Base-by-base conservation (phyloP, 805 yeast genomes). In the Schwanniomyces polymorphus region DNA sequence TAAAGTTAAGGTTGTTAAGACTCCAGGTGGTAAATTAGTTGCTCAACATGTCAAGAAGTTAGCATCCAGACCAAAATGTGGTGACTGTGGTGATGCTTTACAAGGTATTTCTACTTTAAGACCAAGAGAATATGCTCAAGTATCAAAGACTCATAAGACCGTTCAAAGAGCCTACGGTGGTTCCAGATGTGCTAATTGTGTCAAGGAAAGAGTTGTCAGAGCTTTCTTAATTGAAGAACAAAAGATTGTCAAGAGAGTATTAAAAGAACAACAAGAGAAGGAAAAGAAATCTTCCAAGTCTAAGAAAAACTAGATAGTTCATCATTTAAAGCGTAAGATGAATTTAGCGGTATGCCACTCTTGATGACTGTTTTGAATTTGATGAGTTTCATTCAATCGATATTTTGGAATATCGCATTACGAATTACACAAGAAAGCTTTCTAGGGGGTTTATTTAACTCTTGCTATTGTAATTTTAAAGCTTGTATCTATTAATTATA, bases 161-260 rank as follows among this genome's bases (percentile, higher is more conserved):
- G 99, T 94, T 65, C 91, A 92, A 74, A 94, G 99, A 86, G 91
- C 97, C 68, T 94, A 94, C 92, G 99, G 99, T 84, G 99, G 99
- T 78, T 85, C 89, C 72, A 87, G 88, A 84, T 90, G 94, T 83
- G 97, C 92, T 77, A 90, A 83, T 89, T 90, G 97, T 83, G 98
- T 92, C 75, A 92, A 92, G 87, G 97, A 92, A 81, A 90, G 97
- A 86, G 86, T 94, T 68, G 92, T 92, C 76, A 92, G 99, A 83
- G 97, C 99, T 72, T 94, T 94, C 91, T 87, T 94, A 78, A 89
- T 94, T 65, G 99, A 95, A 84, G 99, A 94, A 84, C 98, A 94
- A 84, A 95, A 94, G 90, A 91, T 94, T 63, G 99, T 94, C 75
- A 95, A 94, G 91, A 91, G 95, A 82, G 97, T 94, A 69, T 86